Conservation (phyloP, 225 moss, liverwort and hornwort species). For the Physcomitrium patens region DNA sequence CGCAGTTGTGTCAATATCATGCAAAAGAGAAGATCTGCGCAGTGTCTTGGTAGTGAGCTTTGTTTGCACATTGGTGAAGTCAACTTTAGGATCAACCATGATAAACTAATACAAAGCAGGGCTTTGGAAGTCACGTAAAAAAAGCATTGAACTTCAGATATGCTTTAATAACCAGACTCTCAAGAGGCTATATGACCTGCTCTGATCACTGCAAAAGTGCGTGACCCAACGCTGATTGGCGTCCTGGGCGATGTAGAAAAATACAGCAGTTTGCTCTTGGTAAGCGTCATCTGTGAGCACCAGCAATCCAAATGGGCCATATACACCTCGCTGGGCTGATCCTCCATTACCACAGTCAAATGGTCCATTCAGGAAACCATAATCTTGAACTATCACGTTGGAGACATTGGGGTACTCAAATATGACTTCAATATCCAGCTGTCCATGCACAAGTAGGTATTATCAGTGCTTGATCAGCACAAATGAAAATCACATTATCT, state of each 20-base stretch:
- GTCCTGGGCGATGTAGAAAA: constrained; percentile 35
- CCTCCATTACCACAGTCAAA: constrained; percentile 68
- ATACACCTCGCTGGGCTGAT: constrained; percentile 60
- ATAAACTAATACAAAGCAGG: neutral
- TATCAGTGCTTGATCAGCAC: neutral
- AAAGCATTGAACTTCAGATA: neutral
- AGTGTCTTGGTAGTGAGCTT: neutral
- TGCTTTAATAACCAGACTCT: too few species aligned
- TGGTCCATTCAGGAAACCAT: constrained; percentile 23
- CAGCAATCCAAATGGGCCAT: constrained; percentile 62
- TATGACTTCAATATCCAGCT: constrained; percentile 63
- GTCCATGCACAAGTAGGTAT: constrained; percentile 10
- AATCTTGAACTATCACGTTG: constrained; percentile 21
- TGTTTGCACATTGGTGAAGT: neutral
- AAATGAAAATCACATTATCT: neutral
- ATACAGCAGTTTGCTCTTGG: constrained; percentile 41
- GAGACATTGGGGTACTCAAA: constrained; percentile 62
- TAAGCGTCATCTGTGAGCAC: constrained; percentile 42
- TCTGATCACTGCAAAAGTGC: constrained; percentile 34
- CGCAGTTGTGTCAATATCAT: constrained; percentile 22
- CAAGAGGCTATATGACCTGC: constrained; percentile 7
- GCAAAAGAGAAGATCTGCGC: constrained; percentile 33
- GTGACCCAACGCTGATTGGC: constrained; percentile 11
- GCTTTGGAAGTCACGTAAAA: neutral
- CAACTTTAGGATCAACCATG: neutral